Evolutionary conservation across 2,329 filamentous ascomycete species (phyloP).

Genomic region (Dactylonectria estremocensis): DNA sequence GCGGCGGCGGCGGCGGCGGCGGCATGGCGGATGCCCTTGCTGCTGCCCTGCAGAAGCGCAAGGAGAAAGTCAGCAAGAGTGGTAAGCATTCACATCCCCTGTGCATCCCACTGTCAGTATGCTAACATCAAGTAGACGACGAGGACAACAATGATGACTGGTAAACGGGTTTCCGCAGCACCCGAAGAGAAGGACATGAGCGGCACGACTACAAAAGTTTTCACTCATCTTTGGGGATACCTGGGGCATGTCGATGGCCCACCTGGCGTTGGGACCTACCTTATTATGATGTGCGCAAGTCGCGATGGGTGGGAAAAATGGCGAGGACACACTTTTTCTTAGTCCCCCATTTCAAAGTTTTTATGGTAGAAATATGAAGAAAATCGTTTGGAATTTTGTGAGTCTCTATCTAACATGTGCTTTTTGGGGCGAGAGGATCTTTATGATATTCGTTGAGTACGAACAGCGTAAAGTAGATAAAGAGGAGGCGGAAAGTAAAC

Average conservation of each 20-base stretch:
- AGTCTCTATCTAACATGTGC: conserved; percentile 47
- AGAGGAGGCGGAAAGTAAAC: conserved; percentile 42
- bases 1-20: conserved; percentile 68
- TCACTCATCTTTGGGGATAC: conserved; percentile 23
- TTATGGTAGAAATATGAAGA: conserved; percentile 29
- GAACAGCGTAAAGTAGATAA: conserved; percentile 37
- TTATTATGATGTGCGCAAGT: conserved; percentile 20
- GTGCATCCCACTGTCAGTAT: neutral
- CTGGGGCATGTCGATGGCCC: conserved; percentile 26
- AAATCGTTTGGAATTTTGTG: conserved; percentile 42
- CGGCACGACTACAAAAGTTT: conserved; percentile 29
- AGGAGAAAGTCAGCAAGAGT: conserved; percentile 94
- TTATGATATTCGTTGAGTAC: conserved; percentile 44
- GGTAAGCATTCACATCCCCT: conserved; percentile 74
- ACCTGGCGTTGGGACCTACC: conserved; percentile 39
- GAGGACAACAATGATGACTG: conserved; percentile 85
- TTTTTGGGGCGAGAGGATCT: conserved; percentile 45
- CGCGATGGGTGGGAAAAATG: conserved; percentile 7
- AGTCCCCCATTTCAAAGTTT: neutral
- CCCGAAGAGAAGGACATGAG: conserved; percentile 33
- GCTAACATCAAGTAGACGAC: conserved; percentile 70
- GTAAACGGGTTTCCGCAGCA: conserved; percentile 53
- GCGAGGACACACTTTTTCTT: conserved; percentile 2
- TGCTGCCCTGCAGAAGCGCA: conserved; percentile 83
- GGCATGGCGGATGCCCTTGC: conserved; percentile 88